Evolutionary conservation across 1,284 basidiomycete species (phyloP), one percentile per base, ranked within the genome.

Genomic region (Sphaerobolus stellatus): DNA sequence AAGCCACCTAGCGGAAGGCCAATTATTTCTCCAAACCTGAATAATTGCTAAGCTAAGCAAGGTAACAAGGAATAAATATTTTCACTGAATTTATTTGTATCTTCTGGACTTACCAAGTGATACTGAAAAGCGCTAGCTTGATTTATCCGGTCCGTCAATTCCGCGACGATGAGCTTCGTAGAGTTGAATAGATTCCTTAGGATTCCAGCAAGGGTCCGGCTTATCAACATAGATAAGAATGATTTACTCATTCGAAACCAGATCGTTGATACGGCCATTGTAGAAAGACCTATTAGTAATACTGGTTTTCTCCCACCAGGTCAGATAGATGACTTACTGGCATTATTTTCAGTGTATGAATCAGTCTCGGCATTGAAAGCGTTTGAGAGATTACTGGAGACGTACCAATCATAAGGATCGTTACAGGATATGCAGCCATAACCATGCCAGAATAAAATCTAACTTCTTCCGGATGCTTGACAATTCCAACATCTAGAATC

Each of bases 401-500:
- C n/a, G 41, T 27, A 63, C 62, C 51, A 44, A 54, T 48, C 5
- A 62, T 18, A 46, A 63, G 58, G 34, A 57, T 57, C 54, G 54
- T 60, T 31, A 58, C 31, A 5, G 58, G 53, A 45, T 56, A 63
- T 27, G 58, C 50, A 11, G 60, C 60, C 36, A 62, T 61, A 18
- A 62, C 56, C 16, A 62, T 31, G 18, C 62, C 62, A 22, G 59
- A 60, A 48, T 62, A 64, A 46, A 57, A 64, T 18, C 62, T 61
- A 13, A 62, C 62, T n/a, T 49, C 40, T 48, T 61, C 56, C 4
- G 62, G 62, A 52, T 64, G 58, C n/a, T 55, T 53, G 13, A 61
- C 59, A 5, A 64, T 57, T n/a, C 62, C 62, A 40, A 59, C 60
- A n/a, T 64, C 62, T 14, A 64, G 34, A n/a, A 64, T 54, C 59